phyloP scores from a whole-genome alignment of 257 asterid species.

The Vinca minor region DNA sequence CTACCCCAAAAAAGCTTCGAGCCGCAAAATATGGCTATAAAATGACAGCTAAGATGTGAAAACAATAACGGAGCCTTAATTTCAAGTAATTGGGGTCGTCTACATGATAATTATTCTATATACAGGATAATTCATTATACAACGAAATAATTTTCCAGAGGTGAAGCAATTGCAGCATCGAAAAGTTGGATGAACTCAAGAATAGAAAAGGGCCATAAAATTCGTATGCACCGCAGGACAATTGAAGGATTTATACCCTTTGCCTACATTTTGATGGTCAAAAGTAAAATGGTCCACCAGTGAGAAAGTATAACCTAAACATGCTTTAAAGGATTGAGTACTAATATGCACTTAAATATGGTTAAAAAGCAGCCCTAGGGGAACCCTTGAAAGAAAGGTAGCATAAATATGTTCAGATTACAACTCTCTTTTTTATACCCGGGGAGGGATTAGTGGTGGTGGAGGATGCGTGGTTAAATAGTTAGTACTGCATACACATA shows the following conservation, averaged over 20 bases:
- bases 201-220: too few species aligned
- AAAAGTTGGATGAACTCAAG: too few species aligned
- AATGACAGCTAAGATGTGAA: constrained; percentile 2
- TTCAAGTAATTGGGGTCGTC: too few species aligned
- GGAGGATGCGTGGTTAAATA: too few species aligned
- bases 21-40: constrained; percentile 55
- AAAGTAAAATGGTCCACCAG: not conserved
- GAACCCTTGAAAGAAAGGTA: too few species aligned
- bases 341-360: too few species aligned
- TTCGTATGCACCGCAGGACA: not conserved
- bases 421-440: too few species aligned
- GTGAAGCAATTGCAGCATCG: not conserved
- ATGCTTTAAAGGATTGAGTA: not conserved
- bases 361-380: too few species aligned
- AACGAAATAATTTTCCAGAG: not conserved
- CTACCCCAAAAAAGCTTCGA: constrained; percentile 94
- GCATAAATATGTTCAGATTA: too few species aligned
- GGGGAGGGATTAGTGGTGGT: too few species aligned
- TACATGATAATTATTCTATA: not conserved
- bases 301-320: not conserved
- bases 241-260: not conserved
- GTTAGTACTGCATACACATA: too few species aligned
- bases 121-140: not conserved
- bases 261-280: not conserved
- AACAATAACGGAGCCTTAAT: not conserved